Conservation (phyloP, 148 eudicot species). For the Salicornia ramosissima region DNA sequence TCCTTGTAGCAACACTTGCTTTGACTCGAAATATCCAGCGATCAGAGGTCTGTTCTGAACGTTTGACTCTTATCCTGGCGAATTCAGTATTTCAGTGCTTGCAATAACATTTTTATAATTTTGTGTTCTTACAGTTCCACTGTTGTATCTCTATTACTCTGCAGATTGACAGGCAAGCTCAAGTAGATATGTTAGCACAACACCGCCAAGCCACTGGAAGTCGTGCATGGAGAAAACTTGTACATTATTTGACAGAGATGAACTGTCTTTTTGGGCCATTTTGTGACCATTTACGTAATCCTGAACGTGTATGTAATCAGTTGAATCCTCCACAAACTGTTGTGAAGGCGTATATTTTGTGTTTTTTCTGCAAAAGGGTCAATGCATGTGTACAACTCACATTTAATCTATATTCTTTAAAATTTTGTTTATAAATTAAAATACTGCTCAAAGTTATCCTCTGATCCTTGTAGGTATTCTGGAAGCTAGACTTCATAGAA, state of each 20-base stretch:
- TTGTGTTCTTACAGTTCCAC: not conserved
- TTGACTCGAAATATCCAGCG: conserved; percentile 96
- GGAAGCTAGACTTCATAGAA: conserved; percentile 91
- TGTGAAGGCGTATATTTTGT: not conserved
- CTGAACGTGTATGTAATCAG: conserved; percentile 52
- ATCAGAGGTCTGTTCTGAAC: conserved; percentile 70
- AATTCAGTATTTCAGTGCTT: not conserved
- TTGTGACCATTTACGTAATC: conserved; percentile 48
- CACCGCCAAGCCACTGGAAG: conserved; percentile 68
- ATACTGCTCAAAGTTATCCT: not conserved
- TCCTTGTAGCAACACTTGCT: conserved; percentile 95
- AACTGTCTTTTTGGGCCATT: conserved; percentile 89
- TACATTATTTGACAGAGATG: conserved; percentile 75
- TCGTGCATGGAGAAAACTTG: conserved; percentile 94
- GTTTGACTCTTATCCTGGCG: conserved; percentile 1
- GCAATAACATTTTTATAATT: not conserved
- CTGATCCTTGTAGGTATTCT: conserved; percentile 53
- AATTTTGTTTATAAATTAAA: not conserved
- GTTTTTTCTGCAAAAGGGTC: not conserved
- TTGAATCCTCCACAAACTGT: conserved; percentile 5
- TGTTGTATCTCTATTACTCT: conserved; percentile 2
- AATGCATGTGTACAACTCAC: not conserved
- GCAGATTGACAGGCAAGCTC: conserved; percentile 86
- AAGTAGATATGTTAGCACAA: conserved; percentile 58
- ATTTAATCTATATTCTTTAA: no score